Percentiles rank a stretch among this genome's conserved stretches.
These are phyloP conservation scores for Dactylellina sp. DNA, from an alignment of 2,329 filamentous ascomycete species.

Conservation along the genomic window DNA sequence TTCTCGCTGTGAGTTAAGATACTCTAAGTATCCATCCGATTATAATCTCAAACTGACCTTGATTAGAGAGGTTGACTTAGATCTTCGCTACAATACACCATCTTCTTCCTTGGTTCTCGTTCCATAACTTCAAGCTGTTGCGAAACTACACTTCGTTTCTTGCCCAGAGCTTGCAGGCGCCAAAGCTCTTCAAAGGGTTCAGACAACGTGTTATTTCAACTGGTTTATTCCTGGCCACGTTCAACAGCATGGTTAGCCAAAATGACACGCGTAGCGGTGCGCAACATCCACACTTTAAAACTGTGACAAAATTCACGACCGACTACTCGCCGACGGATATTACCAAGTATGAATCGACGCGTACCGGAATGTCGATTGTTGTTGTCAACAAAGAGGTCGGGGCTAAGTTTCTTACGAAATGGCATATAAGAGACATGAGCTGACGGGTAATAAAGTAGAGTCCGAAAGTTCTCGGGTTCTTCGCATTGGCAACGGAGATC, in stretches of 20 bases:
- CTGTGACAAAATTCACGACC: slow-evolving; percentile 84
- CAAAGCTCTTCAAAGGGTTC: slow-evolving; percentile 46
- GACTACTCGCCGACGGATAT: slow-evolving; percentile 90
- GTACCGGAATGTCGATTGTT: slow-evolving; percentile 93
- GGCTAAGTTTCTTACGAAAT: neutral
- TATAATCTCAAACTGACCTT: too few relatives aligned
- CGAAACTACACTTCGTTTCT: slow-evolving; percentile 46
- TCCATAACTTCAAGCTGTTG: slow-evolving; percentile 35
- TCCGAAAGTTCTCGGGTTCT: slow-evolving; percentile 95
- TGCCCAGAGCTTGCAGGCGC: slow-evolving; percentile 44
- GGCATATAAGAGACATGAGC: neutral
- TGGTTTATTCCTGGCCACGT: slow-evolving; percentile 28
- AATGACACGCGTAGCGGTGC: slow-evolving; percentile 23
- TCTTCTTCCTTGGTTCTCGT: neutral
- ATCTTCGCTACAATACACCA: neutral
- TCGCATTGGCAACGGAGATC: slow-evolving; percentile 95
- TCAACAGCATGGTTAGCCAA: slow-evolving; percentile 38
- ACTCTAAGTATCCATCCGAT: too few relatives aligned
- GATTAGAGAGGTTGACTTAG: too few relatives aligned
- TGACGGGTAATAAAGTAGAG: slow-evolving; percentile 62
- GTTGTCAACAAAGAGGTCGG: slow-evolving; percentile 83
- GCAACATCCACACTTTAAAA: slow-evolving; percentile 74
- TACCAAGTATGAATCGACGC: slow-evolving; percentile 93
- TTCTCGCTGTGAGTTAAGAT: too few relatives aligned
- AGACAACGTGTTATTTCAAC: slow-evolving; percentile 30